These are phyloP conservation scores for Aspergillus haitiensis DNA, from an alignment of 495 filamentous ascomycete genomes.

Conservation along the genomic window DNA sequence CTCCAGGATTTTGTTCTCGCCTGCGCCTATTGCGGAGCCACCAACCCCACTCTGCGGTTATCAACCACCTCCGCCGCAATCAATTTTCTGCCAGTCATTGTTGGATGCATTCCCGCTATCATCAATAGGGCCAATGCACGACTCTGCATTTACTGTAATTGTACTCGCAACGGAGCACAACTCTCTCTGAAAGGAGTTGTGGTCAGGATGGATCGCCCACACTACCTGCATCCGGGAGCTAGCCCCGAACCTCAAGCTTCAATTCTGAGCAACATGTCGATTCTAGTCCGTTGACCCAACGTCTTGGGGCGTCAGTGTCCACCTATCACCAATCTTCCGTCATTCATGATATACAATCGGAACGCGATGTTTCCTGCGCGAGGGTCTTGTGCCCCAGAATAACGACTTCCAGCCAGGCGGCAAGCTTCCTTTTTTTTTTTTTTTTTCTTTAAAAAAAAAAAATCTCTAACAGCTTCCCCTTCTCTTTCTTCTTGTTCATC, in stretches of 20 bases:
- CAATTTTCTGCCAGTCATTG: conserved; percentile 30
- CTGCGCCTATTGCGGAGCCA: conserved; percentile 30
- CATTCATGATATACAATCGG: conserved; percentile 18
- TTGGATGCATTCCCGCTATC: conserved; percentile 28
- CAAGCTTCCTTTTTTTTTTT: conserved; percentile 13
- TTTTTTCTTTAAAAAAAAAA: conserved; percentile 5
- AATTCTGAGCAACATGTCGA: conserved; percentile 19
- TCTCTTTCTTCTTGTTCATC: background rate
- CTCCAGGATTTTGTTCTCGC: conserved; percentile 29
- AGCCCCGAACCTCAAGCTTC: conserved; percentile 34
- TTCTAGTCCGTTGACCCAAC: conserved; percentile 33
- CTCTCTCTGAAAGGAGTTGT: conserved; percentile 16
- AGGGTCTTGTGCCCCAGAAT: conserved; percentile 21
- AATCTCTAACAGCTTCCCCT: background rate
- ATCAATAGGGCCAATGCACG: conserved; percentile 29
- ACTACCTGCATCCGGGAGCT: conserved; percentile 26
- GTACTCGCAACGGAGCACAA: conserved; percentile 15
- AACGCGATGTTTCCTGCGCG: conserved; percentile 22
- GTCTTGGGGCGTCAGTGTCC: conserved; percentile 29
- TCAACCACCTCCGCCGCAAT: conserved; percentile 28
- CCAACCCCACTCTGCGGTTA: conserved; percentile 31
- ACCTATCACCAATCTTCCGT: conserved; percentile 28
- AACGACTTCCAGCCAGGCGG: conserved; percentile 17
- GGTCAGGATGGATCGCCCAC: conserved; percentile 27
- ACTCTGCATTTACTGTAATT: conserved; percentile 19